Evolutionary conservation across 2,329 filamentous ascomycete genomes (phyloP), one percentile per base, ranked within the genome.

Genomic region (Colletotrichum liaoningense): DNA sequence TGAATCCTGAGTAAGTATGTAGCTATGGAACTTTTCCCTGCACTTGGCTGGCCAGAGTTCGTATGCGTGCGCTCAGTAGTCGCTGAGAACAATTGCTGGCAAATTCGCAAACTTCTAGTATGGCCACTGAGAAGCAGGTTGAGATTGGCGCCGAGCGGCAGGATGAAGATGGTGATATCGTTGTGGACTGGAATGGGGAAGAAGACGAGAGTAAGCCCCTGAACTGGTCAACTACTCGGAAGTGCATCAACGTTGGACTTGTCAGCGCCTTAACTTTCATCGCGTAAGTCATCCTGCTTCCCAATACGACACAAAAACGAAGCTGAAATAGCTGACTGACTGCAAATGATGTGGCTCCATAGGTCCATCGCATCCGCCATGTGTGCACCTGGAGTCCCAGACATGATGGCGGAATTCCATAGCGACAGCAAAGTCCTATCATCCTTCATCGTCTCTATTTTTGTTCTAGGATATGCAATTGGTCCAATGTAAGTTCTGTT

Each of bases 101-200:
- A 22, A n/a, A 5, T 22, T 3, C 8, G 3, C 6, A 19, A n/a
- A 49, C 9, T 19, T 49, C 42, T n/a, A 49, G 19, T 9, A 49
- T 49, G 42, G 24, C n/a, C 6, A 26, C 22, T n/a, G 28, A 58
- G 12, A 58, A 58, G 19, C 55, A n/a, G 9, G 12, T 19, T 9
- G 55, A 33, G 16, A 30, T 58, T 26, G 26, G 26, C 7, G 26
- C 8, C 26, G 26, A 58, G 14, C 16, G 16, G 8, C 59, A 19
- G 14, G 59, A 66, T 30, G 63, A 66, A 8, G 30, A 58, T 9
- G 54, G 63, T 46, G 56, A 66, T 26, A n/a, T 66, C 19, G 9
- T 58, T 4, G 87, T 93, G 12, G 86, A 86, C 72, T 93, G 90
- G 88, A 88, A 92, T 75, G 86, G 88, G 0, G 86, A 87, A 0